Conservation (phyloP, 495 filamentous ascomycete species). For the Trichocladium uniseriatum region DNA sequence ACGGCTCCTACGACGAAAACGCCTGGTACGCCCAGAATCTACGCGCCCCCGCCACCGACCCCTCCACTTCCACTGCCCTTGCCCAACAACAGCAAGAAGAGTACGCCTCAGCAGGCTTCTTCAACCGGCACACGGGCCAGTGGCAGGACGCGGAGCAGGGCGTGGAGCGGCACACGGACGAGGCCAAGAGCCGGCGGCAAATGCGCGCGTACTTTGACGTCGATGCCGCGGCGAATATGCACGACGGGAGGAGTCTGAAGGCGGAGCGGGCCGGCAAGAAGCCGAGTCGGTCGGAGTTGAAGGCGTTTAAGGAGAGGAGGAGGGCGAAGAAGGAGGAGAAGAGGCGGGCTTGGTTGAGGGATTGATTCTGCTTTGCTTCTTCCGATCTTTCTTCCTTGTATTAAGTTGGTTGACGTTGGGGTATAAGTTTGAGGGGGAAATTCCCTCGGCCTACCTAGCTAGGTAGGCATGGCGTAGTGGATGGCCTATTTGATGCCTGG, state of each 20-base stretch:
- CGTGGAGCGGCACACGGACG: conserved; percentile 61
- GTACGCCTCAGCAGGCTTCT: conserved; percentile 62
- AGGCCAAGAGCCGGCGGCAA: conserved; percentile 78
- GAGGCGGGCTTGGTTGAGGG: conserved; percentile 78
- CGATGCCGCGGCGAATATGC: conserved; percentile 89
- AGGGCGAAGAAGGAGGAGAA: conserved; percentile 86
- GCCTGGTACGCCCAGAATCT: conserved; percentile 74
- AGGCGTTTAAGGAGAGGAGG: conserved; percentile 62
- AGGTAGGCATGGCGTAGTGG: background rate
- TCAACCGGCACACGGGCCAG: conserved; percentile 88
- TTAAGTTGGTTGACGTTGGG: background rate
- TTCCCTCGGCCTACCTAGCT: too few species aligned
- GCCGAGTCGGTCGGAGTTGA: conserved; percentile 72
- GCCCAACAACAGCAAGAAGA: conserved; percentile 15
- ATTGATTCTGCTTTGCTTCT: conserved; percentile 38
- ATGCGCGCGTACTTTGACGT: conserved; percentile 96
- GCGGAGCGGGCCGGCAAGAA: conserved; percentile 86
- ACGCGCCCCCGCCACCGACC: conserved; percentile 6
- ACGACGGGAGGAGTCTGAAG: conserved; percentile 85
- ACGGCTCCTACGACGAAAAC: conserved; percentile 89
- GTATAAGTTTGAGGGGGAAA: too few species aligned
- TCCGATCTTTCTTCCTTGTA: background rate
- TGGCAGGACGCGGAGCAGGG: conserved; percentile 65
- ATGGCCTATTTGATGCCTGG: background rate
- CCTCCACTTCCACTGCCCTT: background rate